Conservation (phyloP, 2,329 filamentous ascomycete species). For the Paraconiothyrium sp. region DNA sequence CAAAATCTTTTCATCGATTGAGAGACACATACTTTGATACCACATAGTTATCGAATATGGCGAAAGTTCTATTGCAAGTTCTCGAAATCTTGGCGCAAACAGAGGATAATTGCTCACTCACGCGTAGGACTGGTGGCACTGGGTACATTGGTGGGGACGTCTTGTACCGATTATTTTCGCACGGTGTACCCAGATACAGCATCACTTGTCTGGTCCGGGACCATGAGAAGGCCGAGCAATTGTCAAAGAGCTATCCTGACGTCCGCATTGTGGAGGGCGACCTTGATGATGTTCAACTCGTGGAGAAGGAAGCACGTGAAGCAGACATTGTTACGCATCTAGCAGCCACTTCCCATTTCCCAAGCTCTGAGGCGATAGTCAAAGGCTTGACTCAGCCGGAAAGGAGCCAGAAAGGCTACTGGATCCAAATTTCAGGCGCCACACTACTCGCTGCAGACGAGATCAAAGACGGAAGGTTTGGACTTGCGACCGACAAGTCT, state of each 20-base stretch:
- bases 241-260: conserved; percentile 8
- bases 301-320: conserved; percentile 15
- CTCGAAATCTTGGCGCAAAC: background rate
- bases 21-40: background rate
- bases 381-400: conserved; percentile 11
- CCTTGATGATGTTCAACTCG: conserved; percentile 15
- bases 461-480: conserved; percentile 13
- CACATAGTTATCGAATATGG: conserved; percentile 9
- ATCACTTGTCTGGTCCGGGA: conserved; percentile 8
- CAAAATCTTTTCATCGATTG: background rate
- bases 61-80: conserved; percentile 17
- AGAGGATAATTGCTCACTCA: background rate
- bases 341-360: conserved; percentile 11
- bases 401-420: background rate
- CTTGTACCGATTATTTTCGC: conserved; percentile 4
- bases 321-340: conserved; percentile 19
- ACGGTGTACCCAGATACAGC: background rate
- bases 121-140: conserved; percentile 18
- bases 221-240: conserved; percentile 1
- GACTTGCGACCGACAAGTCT: background rate
- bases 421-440: conserved; percentile 19
- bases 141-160: conserved; percentile 18
- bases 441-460: conserved; percentile 16
- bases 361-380: conserved; percentile 13
- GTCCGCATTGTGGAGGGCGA: conserved; percentile 17